Percentiles rank a stretch among this genome's conserved stretches.
Evolutionary conservation across 257 asterid genomes (phyloP).

Genomic region (Solanum piurae): DNA sequence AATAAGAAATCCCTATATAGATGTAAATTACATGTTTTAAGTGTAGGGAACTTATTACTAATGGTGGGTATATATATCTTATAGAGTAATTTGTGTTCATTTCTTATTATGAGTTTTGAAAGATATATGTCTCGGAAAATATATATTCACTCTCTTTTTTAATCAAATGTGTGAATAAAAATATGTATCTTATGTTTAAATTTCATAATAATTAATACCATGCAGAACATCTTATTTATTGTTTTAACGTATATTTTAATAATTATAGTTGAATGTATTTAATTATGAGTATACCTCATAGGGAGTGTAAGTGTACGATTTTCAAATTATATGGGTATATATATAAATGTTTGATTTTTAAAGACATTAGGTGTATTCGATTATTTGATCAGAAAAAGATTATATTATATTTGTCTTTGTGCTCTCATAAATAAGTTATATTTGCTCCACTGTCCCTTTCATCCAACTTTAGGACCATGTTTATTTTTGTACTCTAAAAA

Average conservation of each 20-base stretch:
- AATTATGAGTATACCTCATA: background rate
- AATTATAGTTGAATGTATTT: background rate
- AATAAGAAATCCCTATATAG: background rate
- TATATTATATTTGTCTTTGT: no score
- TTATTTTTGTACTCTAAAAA: background rate
- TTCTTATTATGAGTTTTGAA: background rate
- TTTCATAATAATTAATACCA: background rate
- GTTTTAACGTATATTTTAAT: background rate
- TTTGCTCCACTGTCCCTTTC: background rate
- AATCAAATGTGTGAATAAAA: background rate
- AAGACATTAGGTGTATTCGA: background rate
- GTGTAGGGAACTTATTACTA: background rate
- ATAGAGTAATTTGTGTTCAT: background rate
- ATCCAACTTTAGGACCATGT: background rate
- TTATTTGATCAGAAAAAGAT: background rate
- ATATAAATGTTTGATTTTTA: background rate
- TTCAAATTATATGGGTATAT: background rate
- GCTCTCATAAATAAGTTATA: no score
- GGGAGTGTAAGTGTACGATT: background rate
- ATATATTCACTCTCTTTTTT: background rate
- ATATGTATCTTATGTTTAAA: background rate
- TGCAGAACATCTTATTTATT: background rate
- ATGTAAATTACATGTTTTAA: background rate
- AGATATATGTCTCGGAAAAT: background rate
- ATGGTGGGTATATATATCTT: background rate